These are phyloP conservation scores for Diplotaxis tenuifolia DNA, from an alignment of 345 rosid species.

Conservation along the genomic window DNA sequence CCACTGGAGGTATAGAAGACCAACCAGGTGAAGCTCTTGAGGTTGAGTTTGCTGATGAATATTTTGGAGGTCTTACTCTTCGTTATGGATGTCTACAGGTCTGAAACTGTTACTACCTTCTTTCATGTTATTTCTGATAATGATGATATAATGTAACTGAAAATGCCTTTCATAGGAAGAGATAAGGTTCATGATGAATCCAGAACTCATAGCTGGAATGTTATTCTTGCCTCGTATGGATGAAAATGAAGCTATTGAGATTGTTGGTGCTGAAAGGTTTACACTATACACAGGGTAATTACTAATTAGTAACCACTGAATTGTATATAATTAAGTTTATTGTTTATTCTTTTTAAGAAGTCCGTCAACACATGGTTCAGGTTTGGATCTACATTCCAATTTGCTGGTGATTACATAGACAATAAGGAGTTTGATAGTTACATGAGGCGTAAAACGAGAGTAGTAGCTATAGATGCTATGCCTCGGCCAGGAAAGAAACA, in stretches of 20 bases:
- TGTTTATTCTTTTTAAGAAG: slow-evolving; percentile 6
- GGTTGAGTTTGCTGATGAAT: slow-evolving; percentile 86
- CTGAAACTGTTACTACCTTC: neutral
- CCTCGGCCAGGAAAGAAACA: slow-evolving; percentile 57
- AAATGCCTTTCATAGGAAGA: slow-evolving; percentile 59
- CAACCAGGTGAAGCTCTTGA: slow-evolving; percentile 57
- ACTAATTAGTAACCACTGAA: neutral
- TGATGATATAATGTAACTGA: neutral
- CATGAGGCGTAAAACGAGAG: slow-evolving; percentile 61
- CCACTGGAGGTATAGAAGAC: slow-evolving; percentile 72
- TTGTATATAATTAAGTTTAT: neutral
- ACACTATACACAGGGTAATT: slow-evolving; percentile 72
- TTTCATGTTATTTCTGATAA: neutral
- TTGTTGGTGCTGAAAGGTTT: slow-evolving; percentile 83
- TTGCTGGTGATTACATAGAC: slow-evolving; percentile 67
- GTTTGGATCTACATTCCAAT: slow-evolving; percentile 83
- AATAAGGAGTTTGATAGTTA: slow-evolving; percentile 47
- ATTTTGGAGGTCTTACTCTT: slow-evolving; percentile 87
- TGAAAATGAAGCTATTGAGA: slow-evolving; percentile 77
- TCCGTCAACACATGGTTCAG: slow-evolving; percentile 38
- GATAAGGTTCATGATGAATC: slow-evolving; percentile 83
- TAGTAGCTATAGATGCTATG: slow-evolving; percentile 82
- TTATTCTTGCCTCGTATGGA: slow-evolving; percentile 86
- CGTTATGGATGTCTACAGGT: slow-evolving; percentile 78
- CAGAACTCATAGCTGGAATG: slow-evolving; percentile 87